phyloP scores from a whole-genome alignment of 1,139 yeast species.

The Maudiozyma humilis region DNA sequence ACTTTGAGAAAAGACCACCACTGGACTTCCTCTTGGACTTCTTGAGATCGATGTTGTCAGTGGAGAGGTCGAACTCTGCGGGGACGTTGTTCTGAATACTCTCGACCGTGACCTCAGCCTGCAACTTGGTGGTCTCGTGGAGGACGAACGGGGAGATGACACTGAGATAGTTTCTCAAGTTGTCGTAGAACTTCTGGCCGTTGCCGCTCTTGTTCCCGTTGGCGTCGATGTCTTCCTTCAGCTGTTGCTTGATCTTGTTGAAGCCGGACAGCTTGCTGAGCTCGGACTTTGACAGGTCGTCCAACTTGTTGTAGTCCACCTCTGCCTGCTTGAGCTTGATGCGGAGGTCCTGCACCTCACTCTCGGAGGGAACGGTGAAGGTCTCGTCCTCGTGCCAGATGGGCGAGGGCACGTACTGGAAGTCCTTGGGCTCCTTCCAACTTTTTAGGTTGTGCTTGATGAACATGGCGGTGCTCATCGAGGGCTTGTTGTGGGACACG shows the following conservation, averaged over 20 bases:
- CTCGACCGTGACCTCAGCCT: conserved; percentile 80
- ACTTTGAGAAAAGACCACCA: conserved; percentile 33
- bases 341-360: conserved; percentile 60
- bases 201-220: conserved; percentile 21
- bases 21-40: conserved; percentile 51
- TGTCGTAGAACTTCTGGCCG: conserved; percentile 44
- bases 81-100: conserved; percentile 70
- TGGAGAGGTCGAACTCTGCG: conserved; percentile 24
- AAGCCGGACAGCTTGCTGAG: conserved; percentile 30
- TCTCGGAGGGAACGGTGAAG: conserved; percentile 50
- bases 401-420: conserved; percentile 75
- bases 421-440: conserved; percentile 86
- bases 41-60: conserved; percentile 64
- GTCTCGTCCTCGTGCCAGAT: conserved; percentile 96
- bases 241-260: conserved; percentile 35
- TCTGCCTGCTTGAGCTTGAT: conserved; percentile 47
- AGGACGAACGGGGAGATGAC: conserved; percentile 56
- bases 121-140: conserved; percentile 66
- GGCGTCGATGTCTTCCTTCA: conserved; percentile 27
- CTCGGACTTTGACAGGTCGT: conserved; percentile 32
- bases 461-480: conserved; percentile 81
- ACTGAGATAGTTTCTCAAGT: conserved; percentile 47
- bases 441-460: conserved; percentile 70
- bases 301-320: conserved; percentile 38
- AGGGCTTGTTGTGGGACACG: conserved; percentile 63